Evolutionary conservation across 306 rosid species (phyloP), one percentile per base, ranked within the genome.

Genomic region (Sicyos edulis): DNA sequence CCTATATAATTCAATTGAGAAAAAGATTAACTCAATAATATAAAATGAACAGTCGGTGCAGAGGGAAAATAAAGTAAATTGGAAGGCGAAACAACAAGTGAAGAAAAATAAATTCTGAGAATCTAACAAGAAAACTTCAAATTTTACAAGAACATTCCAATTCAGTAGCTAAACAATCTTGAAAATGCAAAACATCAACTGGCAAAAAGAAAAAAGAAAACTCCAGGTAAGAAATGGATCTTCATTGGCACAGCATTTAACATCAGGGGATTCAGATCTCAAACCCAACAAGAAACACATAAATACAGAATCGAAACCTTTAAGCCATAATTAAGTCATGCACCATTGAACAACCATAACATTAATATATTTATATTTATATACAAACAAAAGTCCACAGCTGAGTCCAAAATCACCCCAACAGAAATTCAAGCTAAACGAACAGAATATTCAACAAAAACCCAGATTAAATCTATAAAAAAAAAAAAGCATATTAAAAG

Each of bases 121-220:
- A 34, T 69, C 58, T 13, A 50, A 6, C 44, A 44, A 45, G 55
- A 21, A 67, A 67, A 44, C 20, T 13, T 67, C 72, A 67, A 67
- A 47, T 3, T 67, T 47, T 50, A 22, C 22, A 24, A 50, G 45
- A 69, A 22, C 13, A 49, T 21, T 66, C 37, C 72, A 19, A 58
- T 24, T 22, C 40, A 58, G 40, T 1, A 58, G 64, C 37, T 32
- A 24, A 9, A 58, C 64, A 58, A 22, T 7, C 42, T 22, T 58
- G 17, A 20, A 65, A 65, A 5, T 65, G 44, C 11, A 65, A 44
- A 42, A 64, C 15, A 37, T 10, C 16, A 10, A 64, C 70, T 10
- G 52, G n/a, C 52, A 37, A 3, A 64, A 64, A 10, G 6, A 40
- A 3, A 64, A 64, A 10, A 8, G 9, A 7, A 42, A 64, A 44